Evolutionary conservation across 2,329 filamentous ascomycete genomes (phyloP).

Genomic region (Botrytis porri): DNA sequence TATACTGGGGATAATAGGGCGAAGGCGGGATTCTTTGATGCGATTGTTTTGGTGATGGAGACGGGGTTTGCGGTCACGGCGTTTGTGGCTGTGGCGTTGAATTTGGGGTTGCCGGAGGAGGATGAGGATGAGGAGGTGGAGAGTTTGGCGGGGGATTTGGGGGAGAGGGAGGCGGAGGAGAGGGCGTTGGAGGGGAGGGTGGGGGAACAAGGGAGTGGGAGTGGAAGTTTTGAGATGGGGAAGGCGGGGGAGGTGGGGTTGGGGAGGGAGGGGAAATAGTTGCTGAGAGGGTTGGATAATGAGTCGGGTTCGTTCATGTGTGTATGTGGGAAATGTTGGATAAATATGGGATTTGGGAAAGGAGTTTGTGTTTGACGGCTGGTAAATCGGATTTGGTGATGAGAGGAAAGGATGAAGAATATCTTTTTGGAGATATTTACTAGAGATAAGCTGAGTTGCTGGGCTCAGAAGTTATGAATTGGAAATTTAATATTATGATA

Average conservation of each 20-base stretch:
- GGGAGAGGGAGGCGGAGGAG: slow-evolving; percentile 19
- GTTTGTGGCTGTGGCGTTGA: slow-evolving; percentile 56
- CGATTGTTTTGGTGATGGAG: slow-evolving; percentile 69
- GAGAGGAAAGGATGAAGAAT: neutral
- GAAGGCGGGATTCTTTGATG: slow-evolving; percentile 71
- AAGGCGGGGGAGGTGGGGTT: neutral
- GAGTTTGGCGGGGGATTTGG: slow-evolving; percentile 32
- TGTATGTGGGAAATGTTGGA: neutral
- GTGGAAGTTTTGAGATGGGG: neutral
- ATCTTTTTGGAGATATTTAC: neutral
- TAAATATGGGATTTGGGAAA: neutral
- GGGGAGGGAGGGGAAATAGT: neutral
- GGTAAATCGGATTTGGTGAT: neutral
- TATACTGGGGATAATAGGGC: slow-evolving; percentile 66
- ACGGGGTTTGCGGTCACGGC: slow-evolving; percentile 75
- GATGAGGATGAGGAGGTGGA: slow-evolving; percentile 57
- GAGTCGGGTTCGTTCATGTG: neutral
- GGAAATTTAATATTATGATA: neutral
- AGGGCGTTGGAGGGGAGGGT: neutral
- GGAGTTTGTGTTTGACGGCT: neutral
- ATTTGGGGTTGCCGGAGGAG: slow-evolving; percentile 70
- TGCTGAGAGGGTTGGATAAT: neutral
- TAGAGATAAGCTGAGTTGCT: neutral
- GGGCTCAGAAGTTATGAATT: neutral
- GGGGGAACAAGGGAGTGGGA: neutral